phyloP scores from a whole-genome alignment of 148 eudicot genomes.

The Selenicereus undatus region DNA sequence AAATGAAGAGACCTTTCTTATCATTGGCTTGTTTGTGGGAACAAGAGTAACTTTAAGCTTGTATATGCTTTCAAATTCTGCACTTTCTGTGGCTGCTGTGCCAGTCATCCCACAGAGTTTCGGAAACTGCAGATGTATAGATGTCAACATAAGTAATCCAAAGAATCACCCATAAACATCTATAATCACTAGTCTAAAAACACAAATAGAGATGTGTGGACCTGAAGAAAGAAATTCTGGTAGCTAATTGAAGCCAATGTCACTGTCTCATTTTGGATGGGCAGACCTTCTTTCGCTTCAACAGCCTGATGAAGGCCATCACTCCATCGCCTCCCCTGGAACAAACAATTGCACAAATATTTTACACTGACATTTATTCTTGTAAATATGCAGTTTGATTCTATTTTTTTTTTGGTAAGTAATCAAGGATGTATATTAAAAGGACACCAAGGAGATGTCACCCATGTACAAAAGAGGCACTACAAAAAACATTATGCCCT shows the following conservation, averaged over 20 bases:
- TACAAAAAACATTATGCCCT: too few relatives aligned
- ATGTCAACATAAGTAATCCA: conserved; percentile 22
- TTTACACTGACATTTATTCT: background rate
- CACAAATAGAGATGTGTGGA: conserved; percentile 26
- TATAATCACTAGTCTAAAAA: conserved; percentile 10
- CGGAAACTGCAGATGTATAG: conserved; percentile 58
- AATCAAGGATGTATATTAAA: too few relatives aligned
- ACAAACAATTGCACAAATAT: conserved; percentile 6
- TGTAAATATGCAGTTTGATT: background rate
- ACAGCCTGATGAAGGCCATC: conserved; percentile 99
- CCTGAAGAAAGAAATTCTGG: conserved; percentile 99
- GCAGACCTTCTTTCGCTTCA: conserved; percentile 96
- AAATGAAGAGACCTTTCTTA: conserved; percentile 71
- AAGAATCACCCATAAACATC: background rate
- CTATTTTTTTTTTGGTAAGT: too few relatives aligned
- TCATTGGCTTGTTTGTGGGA: conserved; percentile 98
- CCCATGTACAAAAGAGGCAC: too few relatives aligned
- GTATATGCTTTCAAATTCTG: conserved; percentile 99
- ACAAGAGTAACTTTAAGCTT: conserved; percentile 94
- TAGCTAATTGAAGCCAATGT: conserved; percentile 98
- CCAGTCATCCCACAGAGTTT: conserved; percentile 99
- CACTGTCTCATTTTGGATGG: conserved; percentile 95
- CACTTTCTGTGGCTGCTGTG: conserved; percentile 94
- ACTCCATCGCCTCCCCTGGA: conserved; percentile 99
- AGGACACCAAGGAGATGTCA: too few relatives aligned